These are phyloP conservation scores for Piromyces finnis DNA, from an alignment of 192 early-diverging fungal species.

Conservation along the genomic window DNA sequence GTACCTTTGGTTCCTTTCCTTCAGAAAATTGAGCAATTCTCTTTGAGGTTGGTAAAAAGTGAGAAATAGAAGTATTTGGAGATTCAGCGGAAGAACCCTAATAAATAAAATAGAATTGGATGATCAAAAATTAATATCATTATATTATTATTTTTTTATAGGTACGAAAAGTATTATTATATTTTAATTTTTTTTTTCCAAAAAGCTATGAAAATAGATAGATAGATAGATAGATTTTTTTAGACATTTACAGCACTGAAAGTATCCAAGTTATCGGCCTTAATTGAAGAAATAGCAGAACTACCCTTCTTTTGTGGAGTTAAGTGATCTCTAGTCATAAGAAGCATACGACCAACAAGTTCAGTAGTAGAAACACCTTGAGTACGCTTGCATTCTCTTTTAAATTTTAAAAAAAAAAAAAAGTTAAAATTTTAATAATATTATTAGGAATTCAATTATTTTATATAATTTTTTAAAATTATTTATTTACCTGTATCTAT, in stretches of 20 bases:
- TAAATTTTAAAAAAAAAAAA: too few relatives aligned
- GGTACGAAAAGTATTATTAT: too few relatives aligned
- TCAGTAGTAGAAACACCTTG: slow-evolving; percentile 93
- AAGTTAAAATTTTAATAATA: too few relatives aligned
- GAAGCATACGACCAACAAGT: slow-evolving; percentile 85
- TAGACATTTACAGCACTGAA: slow-evolving; percentile 20
- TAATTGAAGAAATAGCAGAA: slow-evolving; percentile 28
- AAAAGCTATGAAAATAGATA: too few relatives aligned
- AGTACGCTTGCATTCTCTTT: slow-evolving; percentile 78
- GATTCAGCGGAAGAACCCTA: slow-evolving; percentile 13
- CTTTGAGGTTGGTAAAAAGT: slow-evolving; percentile 74
- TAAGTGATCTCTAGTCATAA: slow-evolving; percentile 70
- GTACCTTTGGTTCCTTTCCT: slow-evolving; percentile 39
- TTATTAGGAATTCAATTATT: too few relatives aligned
- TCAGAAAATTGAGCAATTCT: slow-evolving; percentile 83
- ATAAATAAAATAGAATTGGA: neutral
- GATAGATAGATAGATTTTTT: neutral
- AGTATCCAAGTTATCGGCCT: slow-evolving; percentile 35
- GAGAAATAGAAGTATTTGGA: slow-evolving; percentile 43
- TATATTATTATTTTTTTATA: too few relatives aligned
- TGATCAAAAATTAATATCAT: too few relatives aligned
- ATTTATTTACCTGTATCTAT: slow-evolving; percentile 47
- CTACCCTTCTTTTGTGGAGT: slow-evolving; percentile 37
- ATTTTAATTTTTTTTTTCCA: too few relatives aligned
- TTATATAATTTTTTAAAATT: neutral